Evolutionary conservation across 2,329 filamentous ascomycete species (phyloP), one percentile per base, ranked within the genome.

Genomic region (Aschersonia sp.): DNA sequence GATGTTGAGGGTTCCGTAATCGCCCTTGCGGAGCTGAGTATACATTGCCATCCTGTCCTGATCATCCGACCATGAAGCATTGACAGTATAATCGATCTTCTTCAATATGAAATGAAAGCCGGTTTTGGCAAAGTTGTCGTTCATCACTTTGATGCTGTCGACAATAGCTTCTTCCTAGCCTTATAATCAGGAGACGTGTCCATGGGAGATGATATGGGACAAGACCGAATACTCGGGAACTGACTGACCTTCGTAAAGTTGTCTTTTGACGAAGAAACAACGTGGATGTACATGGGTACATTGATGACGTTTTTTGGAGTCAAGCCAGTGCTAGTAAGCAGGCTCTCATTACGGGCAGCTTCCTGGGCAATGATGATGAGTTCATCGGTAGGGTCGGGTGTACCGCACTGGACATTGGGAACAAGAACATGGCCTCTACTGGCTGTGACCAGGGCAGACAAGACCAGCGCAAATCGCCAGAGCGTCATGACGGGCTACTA

Each of bases 1-100:
- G 43, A 71, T 37, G 58, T 71, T 71, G 40, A 71, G 62, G 44
- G 66, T 58, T 5, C 54, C 43, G 52, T 65, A 65, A 44, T 50
- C 54, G 44, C 62, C 63, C 56, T 65, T 61, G 47, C 65, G 62
- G 30, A 69, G 60, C 6, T 30, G 14, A 30, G 30, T 45, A 30
- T 48, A 45, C 47, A 48, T 48, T 32, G 11, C 31, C 10, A 45
- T 37, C 10, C 41, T 43, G 12, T 45, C n/a, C 9, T 43, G 11
- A 31, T 39, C 14, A 35, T 11, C 22, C 8, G 47, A 22, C 47
- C 47, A 48, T 12, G 6, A 35, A 30, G 2, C n/a, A 8, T 48
- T 32, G 4, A 45, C 31, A 39, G 47, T 48, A 30, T 45, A 48
- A 31, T 39, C 43, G 31, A 42, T 37, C 9, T 37, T 29, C 30